phyloP scores from a whole-genome alignment of 768 basidiomycete genomes.

The Gautieria morchelliformis region DNA sequence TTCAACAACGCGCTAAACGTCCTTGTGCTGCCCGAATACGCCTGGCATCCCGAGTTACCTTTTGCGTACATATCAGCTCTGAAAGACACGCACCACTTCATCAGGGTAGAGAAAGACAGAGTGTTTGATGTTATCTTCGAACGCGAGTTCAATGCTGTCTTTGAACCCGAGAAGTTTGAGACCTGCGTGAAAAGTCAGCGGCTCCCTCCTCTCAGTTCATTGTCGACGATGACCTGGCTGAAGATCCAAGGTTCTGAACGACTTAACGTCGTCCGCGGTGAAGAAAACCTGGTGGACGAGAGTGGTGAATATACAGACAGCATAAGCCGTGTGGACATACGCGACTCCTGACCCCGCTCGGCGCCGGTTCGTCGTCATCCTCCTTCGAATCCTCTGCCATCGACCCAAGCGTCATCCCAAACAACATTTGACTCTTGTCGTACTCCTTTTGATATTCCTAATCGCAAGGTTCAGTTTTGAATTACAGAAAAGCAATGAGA shows the following conservation, averaged over 20 bases:
- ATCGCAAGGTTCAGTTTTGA: background rate
- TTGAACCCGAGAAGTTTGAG: constrained; percentile 94
- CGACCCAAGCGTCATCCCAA: constrained; percentile 33
- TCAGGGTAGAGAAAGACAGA: constrained; percentile 87
- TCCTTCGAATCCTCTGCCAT: constrained; percentile 15
- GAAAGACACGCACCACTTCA: constrained; percentile 54
- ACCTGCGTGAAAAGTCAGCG: constrained; percentile 29
- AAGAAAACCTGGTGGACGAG: constrained; percentile 56
- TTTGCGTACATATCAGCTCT: background rate
- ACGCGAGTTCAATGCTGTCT: constrained; percentile 50
- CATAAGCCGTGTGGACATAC: too few species aligned
- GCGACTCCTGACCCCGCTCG: constrained; percentile 3
- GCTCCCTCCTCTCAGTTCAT: background rate
- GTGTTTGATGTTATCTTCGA: constrained; percentile 91
- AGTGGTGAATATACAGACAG: background rate
- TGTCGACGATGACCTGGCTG: constrained; percentile 52
- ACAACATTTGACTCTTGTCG: constrained; percentile 26
- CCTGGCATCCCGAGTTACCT: constrained; percentile 24
- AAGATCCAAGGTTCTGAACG: constrained; percentile 73
- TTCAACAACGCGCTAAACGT: constrained; percentile 84
- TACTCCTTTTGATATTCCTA: constrained; percentile 28
- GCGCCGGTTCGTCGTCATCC: background rate
- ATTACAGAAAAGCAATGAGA: background rate
- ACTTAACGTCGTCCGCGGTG: constrained; percentile 70
- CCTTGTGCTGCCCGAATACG: constrained; percentile 84